Evolutionary conservation across 768 basidiomycete genomes (phyloP), one percentile per base, ranked within the genome.

Genomic region (Pholiota microspora): DNA sequence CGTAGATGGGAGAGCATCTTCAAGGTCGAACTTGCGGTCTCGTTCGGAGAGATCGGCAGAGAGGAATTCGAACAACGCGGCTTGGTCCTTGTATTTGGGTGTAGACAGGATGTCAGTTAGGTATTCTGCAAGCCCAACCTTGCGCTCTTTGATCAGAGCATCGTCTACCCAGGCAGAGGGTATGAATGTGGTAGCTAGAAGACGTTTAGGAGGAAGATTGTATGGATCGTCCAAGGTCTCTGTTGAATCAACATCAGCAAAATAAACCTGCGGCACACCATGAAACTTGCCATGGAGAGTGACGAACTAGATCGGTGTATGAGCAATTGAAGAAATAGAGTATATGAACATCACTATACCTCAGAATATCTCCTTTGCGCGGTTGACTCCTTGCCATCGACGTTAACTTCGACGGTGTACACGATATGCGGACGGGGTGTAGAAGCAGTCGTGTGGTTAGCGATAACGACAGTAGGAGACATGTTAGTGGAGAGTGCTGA

Each of bases 101-200:
- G 67, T 71, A 5, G 64, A 60, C 12, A 79, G 57, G 27, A 82
- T 64, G 46, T 68, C 65, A 29, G 65, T 64, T 28, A 82, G 66
- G 56, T 81, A 82, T 12, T 68, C 62, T 13, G 71, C 66, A 2
- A 82, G 63, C 3, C 79, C 80, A 5, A 66, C 64, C 64, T 81
- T 83, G 57, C 82, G 76, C 61, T 80, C 79, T 0, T 72, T 64
- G 49, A 83, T 80, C 32, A 82, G 75, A 9, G 69, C 54, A 56
- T 83, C 79, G 60, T 82, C 77, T 13, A 77, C 68, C 80, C 82
- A 82, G 2, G 78, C 77, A 1, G 75, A 76, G 0, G 80, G 80
- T 16, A 80, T 52, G 59, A 82, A 78, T 1, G 71, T 72, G 7
- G 76, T 80, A n/a, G 67, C 64, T 5, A 82, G 64, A 18, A 77